phyloP scores from a whole-genome alignment of 345 rosid genomes.

The Viola odorata region DNA sequence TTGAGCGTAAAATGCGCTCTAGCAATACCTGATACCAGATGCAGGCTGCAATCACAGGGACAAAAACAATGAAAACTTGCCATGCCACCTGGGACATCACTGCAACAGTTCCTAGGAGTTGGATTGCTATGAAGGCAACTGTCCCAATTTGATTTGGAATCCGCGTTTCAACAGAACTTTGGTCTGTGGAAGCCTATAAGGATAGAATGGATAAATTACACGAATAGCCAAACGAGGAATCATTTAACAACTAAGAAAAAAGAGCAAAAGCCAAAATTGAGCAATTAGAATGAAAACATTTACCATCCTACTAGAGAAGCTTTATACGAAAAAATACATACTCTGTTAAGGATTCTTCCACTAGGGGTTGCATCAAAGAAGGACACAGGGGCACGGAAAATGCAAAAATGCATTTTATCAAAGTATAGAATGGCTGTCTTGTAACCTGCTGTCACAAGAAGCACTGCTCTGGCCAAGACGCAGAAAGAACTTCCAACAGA shows the following conservation, averaged over 20 bases:
- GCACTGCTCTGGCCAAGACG: slow-evolving; percentile 37
- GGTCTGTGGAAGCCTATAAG: slow-evolving; percentile 69
- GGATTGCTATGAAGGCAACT: slow-evolving; percentile 46
- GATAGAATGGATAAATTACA: background rate
- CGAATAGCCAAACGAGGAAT: background rate
- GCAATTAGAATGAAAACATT: no score
- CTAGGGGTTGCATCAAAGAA: slow-evolving; percentile 77
- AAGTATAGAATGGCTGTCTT: slow-evolving; percentile 62
- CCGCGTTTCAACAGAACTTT: slow-evolving; percentile 46
- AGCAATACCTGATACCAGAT: slow-evolving; percentile 70
- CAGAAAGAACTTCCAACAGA: slow-evolving; percentile 53
- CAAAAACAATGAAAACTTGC: slow-evolving; percentile 60
- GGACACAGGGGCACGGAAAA: slow-evolving; percentile 78
- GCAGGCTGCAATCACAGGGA: slow-evolving; percentile 49
- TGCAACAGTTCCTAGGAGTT: slow-evolving; percentile 54
- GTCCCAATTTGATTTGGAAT: slow-evolving; percentile 38
- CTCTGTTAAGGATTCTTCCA: slow-evolving; percentile 62
- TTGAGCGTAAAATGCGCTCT: no score
- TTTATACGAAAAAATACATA: slow-evolving; percentile 11
- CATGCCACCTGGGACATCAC: slow-evolving; percentile 81
- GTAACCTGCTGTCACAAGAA: slow-evolving; percentile 45
- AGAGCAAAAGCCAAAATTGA: background rate
- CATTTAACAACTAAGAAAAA: background rate
- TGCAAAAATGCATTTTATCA: slow-evolving; percentile 49
- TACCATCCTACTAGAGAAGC: no score